Evolutionary conservation across 495 filamentous ascomycete genomes (phyloP).

Genomic region (Daldinia vernicosa): DNA sequence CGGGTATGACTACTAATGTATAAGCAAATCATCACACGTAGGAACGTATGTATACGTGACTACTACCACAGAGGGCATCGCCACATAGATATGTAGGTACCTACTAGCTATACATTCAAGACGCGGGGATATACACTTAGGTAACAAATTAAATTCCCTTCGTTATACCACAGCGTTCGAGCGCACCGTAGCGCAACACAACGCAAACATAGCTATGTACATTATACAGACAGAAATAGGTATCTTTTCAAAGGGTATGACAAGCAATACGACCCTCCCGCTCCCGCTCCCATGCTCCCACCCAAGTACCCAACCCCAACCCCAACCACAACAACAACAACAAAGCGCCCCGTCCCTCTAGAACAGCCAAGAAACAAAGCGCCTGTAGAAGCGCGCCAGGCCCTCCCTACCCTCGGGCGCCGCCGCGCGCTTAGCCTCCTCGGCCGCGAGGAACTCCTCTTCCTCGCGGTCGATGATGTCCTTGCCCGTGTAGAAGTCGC

Average conservation of each 20-base stretch:
- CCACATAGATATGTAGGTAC: not conserved
- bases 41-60: not conserved
- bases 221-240: not conserved
- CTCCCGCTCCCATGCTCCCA: not conserved
- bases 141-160: not conserved
- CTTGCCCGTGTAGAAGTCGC: conserved; percentile 77
- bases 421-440: conserved; percentile 57
- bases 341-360: conserved; percentile 48
- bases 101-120: not conserved
- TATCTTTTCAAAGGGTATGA: conserved; percentile 2
- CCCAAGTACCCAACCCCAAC: not conserved
- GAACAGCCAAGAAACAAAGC: conserved; percentile 74
- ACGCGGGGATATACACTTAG: not conserved
- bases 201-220: not conserved
- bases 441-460: conserved; percentile 67
- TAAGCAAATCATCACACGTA: not conserved
- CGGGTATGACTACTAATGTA: too few relatives aligned
- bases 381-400: conserved; percentile 64
- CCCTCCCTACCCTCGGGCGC: conserved; percentile 35
- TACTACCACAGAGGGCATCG: not conserved
- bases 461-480: conserved; percentile 79
- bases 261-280: not conserved
- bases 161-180: not conserved
- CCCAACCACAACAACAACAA: too few relatives aligned
- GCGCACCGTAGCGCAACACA: not conserved